Evolutionary conservation across 371 early-diverging fungal genomes (phyloP), one percentile per base, ranked within the genome.

Genomic region (Mortierella sp.): DNA sequence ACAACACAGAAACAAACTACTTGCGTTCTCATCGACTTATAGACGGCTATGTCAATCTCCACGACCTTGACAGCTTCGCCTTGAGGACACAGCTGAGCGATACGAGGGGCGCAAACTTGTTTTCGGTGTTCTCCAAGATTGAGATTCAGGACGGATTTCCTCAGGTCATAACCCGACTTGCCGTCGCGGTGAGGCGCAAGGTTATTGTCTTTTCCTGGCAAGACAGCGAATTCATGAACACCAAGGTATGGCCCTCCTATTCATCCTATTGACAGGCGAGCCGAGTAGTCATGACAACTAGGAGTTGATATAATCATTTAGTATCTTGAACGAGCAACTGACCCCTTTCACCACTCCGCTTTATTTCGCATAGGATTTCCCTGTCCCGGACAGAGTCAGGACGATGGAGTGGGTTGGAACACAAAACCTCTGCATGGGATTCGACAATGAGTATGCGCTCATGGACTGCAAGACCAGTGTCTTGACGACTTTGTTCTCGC

Each of bases 121-220:
- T 95, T 78, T 90, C 94, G n/a, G 89, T 93, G 52, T 92, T 93
- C 74, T 94, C 94, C 5, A 89, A 91, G 76, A 91, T 94, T 16
- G 94, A 94, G 68, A 87, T 90, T 79, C 86, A 88, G 66, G 91
- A 91, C 55, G 90, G 90, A 26, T 78, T 87, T 26, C 95, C 95
- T 10, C 89, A 90, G 40, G 88, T 95, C 37, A 89, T 94, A 31
- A 93, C 95, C 34, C 92, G 94, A 52, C 86, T 95, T 13, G 95
- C 95, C 2, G 93, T 94, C 0, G 93, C 93, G n/a, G 91, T 92
- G 8, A 88, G 90, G 64, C 91, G 91, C 75, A 92, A 90, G 79
- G 80, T 95, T 22, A 70, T 93, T 34, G 92, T 95, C 34, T 92
- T 92, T 85, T 91, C 92, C 8, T 95, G 95, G 95, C 89, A 92